Evolutionary conservation across 768 basidiomycete species (phyloP).

Genomic region (Lactifluus echinatus): DNA sequence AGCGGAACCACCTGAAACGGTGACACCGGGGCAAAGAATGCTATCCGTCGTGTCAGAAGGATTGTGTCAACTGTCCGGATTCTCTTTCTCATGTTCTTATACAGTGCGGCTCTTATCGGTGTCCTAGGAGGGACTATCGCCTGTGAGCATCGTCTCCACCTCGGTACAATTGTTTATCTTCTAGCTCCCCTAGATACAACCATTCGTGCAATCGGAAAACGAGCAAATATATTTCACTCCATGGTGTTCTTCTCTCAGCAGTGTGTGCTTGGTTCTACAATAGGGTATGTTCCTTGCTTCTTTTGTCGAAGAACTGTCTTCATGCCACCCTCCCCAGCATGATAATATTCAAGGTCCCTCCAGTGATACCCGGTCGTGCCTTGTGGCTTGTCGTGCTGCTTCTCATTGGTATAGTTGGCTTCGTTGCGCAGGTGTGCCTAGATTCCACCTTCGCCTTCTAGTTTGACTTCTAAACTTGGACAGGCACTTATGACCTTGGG

Average conservation of each 20-base stretch:
- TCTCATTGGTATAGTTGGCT: conserved; percentile 46
- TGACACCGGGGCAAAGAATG: conserved; percentile 36
- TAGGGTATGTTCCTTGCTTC: conserved; percentile 23
- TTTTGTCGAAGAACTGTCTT: neutral
- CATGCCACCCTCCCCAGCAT: conserved; percentile 30
- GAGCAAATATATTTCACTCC: too few species aligned
- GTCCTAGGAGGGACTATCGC: conserved; percentile 61
- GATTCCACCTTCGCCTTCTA: neutral
- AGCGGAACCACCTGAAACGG: conserved; percentile 13
- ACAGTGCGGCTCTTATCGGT: conserved; percentile 51
- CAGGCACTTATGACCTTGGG: conserved; percentile 54
- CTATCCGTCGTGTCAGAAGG: conserved; percentile 46
- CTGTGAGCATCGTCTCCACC: conserved; percentile 36
- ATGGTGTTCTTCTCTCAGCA: too few species aligned
- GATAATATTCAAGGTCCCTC: conserved; percentile 30
- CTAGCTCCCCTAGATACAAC: conserved; percentile 31
- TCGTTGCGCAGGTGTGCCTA: conserved; percentile 35
- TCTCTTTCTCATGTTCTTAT: neutral
- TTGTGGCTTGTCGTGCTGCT: conserved; percentile 40
- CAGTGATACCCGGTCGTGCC: conserved; percentile 38
- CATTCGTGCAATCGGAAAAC: conserved; percentile 65
- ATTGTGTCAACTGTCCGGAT: neutral
- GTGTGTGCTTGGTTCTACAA: neutral
- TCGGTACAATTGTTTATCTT: neutral
- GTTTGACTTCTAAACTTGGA: neutral